Base-by-base conservation (phyloP, 768 basidiomycete genomes). In the Scleroderma bovista region DNA sequence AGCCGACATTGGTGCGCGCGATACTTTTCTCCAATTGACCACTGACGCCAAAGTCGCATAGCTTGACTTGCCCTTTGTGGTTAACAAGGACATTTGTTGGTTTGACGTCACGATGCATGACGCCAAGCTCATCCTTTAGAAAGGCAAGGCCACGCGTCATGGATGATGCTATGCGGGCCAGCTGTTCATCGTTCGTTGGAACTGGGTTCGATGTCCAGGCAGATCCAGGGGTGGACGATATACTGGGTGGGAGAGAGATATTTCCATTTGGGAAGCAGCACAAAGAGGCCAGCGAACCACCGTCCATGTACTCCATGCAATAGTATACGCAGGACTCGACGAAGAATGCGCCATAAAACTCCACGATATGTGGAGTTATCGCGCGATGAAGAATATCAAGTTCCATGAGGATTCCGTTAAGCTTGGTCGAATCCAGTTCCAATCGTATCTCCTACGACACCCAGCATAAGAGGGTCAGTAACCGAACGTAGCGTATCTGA, bases 281-380 rank as follows among this genome's bases (percentile, higher is more conserved):
- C 67, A 55, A 76, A 69, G 23, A 98, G 66, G 97, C 96, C 42
- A 99, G 77, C 36, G 85, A 88, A n/a, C 94, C 93, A 11, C 93
- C 94, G 65, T 99, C 95, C 96, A 99, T 99, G 71, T 86, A 91
- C 74, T 99, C 96, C 94, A 98, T 98, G 70, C 94, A 98, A 67
- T 96, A 97, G 71, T 99, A 97, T 20, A 99, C 96, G 67, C 95
- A 99, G n/a, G 91, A 91, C 65, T 99, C 96, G 69, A 96, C 93
- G 69, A 96, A 97, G 74, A 99, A 99, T 4, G 96, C 96, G 39
- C 96, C 96, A 64, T 95, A 98, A 60, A 99, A 99, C 53, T 98
- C 96, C 60, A 99, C 91, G 57, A 98, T 98, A 62, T 90, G 84
- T 3, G 88, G 88, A 9, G 88, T 84, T 39, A 86, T 78, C 3